Conservation (phyloP, 1,284 basidiomycete species). For the Apiotrichum mycotoxinovorans region DNA sequence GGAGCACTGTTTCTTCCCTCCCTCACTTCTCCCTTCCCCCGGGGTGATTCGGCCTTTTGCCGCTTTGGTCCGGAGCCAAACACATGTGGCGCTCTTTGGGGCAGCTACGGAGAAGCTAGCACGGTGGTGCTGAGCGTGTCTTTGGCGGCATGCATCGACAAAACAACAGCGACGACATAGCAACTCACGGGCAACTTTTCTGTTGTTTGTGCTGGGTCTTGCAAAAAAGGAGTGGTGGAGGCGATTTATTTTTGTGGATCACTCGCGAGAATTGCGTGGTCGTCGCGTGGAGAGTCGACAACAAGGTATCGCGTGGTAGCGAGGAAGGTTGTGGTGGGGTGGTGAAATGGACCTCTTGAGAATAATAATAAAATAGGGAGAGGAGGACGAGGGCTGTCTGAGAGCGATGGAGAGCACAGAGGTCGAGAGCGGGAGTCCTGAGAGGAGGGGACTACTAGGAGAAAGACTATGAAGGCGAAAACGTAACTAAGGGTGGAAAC, state of each 20-base stretch:
- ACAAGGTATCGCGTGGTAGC: constrained; percentile 2
- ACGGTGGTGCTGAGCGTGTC: neutral
- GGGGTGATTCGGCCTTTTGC: constrained; percentile 2
- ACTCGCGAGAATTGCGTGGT: constrained; percentile 20
- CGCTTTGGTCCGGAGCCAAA: neutral
- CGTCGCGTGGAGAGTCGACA: constrained; percentile 19
- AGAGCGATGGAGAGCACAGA: neutral
- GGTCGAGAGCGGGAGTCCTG: neutral
- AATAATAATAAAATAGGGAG: neutral
- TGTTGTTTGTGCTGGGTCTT: neutral
- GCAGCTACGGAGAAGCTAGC: neutral
- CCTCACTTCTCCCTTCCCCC: neutral
- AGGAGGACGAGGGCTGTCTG: neutral
- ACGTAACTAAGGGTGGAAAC: neutral
- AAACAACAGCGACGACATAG: neutral
- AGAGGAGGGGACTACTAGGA: neutral
- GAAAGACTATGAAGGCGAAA: neutral
- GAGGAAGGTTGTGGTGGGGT: neutral
- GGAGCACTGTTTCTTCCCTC: neutral
- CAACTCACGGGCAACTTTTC: constrained; percentile 14
- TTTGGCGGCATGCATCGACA: constrained; percentile 5
- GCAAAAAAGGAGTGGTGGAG: constrained; percentile 1
- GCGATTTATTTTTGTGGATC: neutral
- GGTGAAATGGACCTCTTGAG: too few relatives aligned
- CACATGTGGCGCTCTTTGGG: constrained; percentile 1